These are phyloP conservation scores for Chrysoporthe austroafricana DNA, from an alignment of 2,329 filamentous ascomycete genomes.

Conservation along the genomic window DNA sequence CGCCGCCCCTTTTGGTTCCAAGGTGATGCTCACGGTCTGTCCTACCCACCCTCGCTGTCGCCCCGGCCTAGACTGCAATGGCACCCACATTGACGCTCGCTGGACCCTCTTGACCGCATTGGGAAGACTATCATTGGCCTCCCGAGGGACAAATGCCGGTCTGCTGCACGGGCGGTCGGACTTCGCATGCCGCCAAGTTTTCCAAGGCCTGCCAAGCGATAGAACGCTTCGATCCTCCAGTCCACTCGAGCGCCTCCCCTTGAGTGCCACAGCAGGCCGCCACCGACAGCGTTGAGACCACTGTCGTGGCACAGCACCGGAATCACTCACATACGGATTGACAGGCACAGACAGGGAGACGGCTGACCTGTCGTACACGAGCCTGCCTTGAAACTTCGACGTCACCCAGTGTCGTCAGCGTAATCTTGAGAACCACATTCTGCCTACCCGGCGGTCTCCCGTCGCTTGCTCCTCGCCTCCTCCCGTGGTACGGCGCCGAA, in stretches of 20 bases:
- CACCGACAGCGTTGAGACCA: slow-evolving; percentile 11
- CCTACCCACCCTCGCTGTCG: slow-evolving; percentile 1
- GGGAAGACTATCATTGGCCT: slow-evolving; percentile 6
- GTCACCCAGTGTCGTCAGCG: slow-evolving; percentile 17
- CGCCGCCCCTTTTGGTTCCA: no score
- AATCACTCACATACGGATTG: slow-evolving; percentile 4
- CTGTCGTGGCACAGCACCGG: slow-evolving; percentile 20
- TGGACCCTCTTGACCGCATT: slow-evolving; percentile 14
- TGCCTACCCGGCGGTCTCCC: slow-evolving; percentile 7
- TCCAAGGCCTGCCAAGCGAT: slow-evolving; percentile 13
- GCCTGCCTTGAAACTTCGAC: slow-evolving; percentile 16
- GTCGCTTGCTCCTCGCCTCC: slow-evolving; percentile 17
- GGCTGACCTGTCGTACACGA: not conserved
- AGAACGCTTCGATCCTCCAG: not conserved
- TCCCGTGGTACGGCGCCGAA: slow-evolving; percentile 14
- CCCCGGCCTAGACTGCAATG: slow-evolving; percentile 24
- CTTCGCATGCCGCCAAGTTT: slow-evolving; percentile 12
- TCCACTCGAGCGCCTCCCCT: slow-evolving; percentile 17
- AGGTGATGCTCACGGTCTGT: not conserved
- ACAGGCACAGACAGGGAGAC: slow-evolving; percentile 5
- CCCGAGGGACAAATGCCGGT: slow-evolving; percentile 16
- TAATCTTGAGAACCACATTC: not conserved
- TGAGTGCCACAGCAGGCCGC: slow-evolving; percentile 18
- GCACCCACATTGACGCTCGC: slow-evolving; percentile 23
- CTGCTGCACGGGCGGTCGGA: slow-evolving; percentile 16